Base-by-base conservation (phyloP, 441 rosid species). In the Melianthus villosus region DNA sequence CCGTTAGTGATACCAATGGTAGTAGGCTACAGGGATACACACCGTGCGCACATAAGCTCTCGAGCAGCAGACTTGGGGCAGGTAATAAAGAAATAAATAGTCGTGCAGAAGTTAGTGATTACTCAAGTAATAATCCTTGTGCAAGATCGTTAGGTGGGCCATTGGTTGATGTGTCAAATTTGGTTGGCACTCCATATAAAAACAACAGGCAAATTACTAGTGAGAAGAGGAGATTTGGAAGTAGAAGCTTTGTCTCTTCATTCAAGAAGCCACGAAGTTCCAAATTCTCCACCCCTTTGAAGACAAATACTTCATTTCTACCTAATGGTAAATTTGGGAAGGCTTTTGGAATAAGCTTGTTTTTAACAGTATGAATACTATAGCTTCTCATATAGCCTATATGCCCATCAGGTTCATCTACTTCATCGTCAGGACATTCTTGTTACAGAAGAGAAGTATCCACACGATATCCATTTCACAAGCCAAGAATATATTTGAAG, bases 241-340 rank as follows among this genome's bases (percentile, higher is more conserved):
- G 51, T 10, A 47, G 44, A 20, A 47, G 31, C 44, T 74, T 62
- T 19, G 31, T 53, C 33, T 62, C 94, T 48, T 81, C 85, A 44
- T 89, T 81, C 63, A 89, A 83, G 71, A 79, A 57, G 66, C 95
- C 97, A 9, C 77, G 92, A 36, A 69, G 44, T 64, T 71, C 85
- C 35, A 65, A 71, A 44, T 73, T 73, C 54, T 63, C 57, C 16
- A 49, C 82, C 38, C 86, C 95, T 51, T 51, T 73, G 65, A 69
- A 60, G 53, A 66, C 46, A 38, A 68, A 59, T 61, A 19, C 33
- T 55, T 48, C 65, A 37, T 48, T 23, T 40, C 42, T 53, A 50
- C 48, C 63, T 25, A 70, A 53, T 50, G 93, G 94, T 86, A 73
- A 63, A 22, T 23, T 51, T 15, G 16, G 10, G 7, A 16, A 36